phyloP scores from a whole-genome alignment of 148 eudicot species.

The Rhododendron griersonianum region DNA sequence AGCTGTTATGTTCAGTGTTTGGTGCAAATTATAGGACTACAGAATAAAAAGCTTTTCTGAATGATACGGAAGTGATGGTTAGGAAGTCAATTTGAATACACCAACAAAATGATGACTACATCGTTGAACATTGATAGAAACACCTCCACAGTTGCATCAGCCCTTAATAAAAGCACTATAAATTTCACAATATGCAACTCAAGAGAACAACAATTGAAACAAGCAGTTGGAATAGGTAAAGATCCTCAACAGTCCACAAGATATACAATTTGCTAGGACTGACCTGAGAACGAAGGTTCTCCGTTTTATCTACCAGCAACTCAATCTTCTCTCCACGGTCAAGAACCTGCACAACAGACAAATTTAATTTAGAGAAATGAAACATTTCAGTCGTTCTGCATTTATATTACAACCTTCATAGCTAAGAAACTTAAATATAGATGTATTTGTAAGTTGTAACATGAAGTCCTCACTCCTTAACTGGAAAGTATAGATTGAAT shows the following conservation, averaged over 20 bases:
- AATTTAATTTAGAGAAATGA: not conserved
- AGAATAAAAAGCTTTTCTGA: not conserved
- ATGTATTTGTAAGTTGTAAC: not conserved
- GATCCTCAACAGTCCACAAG: not conserved
- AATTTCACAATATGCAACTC: not conserved
- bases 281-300: slow-evolving; percentile 79
- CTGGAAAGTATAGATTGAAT: not conserved
- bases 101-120: not conserved
- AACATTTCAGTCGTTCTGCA: not conserved
- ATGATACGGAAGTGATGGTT: not conserved
- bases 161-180: not conserved
- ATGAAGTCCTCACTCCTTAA: not conserved
- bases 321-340: slow-evolving; percentile 92
- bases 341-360: slow-evolving; percentile 50
- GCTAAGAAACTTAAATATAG: not conserved
- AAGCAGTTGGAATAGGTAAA: not conserved
- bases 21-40: not conserved
- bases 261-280: slow-evolving; percentile 8
- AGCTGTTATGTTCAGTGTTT: not conserved
- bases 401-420: not conserved
- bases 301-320: slow-evolving; percentile 80
- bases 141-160: not conserved
- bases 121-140: not conserved
- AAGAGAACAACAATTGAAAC: not conserved
- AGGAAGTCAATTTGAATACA: not conserved